A percentile compares a stretch with the other conserved stretches of the same genome.
These are phyloP conservation scores for Diaporthe batatas DNA, from an alignment of 2,329 filamentous ascomycete genomes.

Conservation along the genomic window DNA sequence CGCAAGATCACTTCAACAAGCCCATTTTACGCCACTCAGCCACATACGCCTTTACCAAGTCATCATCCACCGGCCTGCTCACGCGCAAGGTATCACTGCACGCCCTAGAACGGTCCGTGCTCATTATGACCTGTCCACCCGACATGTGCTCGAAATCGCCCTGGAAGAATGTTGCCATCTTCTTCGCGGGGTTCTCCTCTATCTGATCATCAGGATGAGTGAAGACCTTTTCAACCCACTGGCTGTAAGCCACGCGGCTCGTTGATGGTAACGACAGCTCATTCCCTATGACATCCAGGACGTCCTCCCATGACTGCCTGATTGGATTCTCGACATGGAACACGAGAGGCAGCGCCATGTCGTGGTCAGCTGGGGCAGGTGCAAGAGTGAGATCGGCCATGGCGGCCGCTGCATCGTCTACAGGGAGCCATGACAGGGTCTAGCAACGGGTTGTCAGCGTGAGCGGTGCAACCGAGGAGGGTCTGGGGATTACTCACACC, in stretches of 20 bases:
- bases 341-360: conserved; percentile 26
- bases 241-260: not conserved
- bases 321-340: conserved; percentile 36
- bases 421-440: conserved; percentile 59
- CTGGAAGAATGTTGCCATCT: conserved; percentile 4
- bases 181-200: not conserved
- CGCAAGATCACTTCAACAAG: not conserved
- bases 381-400: conserved; percentile 45
- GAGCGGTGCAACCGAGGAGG: not conserved
- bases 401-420: conserved; percentile 52
- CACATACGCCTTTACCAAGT: conserved; percentile 7
- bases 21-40: not conserved
- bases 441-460: not conserved
- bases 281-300: conserved; percentile 36
- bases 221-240: conserved; percentile 1
- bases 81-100: conserved; percentile 4
- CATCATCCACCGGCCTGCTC: not conserved
- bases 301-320: conserved; percentile 18
- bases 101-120: not conserved
- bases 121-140: not conserved
- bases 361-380: conserved; percentile 33
- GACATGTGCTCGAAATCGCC: conserved; percentile 4
- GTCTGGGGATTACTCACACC: conserved; percentile 45
- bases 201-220: not conserved
- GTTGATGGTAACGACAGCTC: not conserved